phyloP scores from a whole-genome alignment of 345 rosid species.

The Gossypium mustelinum region DNA sequence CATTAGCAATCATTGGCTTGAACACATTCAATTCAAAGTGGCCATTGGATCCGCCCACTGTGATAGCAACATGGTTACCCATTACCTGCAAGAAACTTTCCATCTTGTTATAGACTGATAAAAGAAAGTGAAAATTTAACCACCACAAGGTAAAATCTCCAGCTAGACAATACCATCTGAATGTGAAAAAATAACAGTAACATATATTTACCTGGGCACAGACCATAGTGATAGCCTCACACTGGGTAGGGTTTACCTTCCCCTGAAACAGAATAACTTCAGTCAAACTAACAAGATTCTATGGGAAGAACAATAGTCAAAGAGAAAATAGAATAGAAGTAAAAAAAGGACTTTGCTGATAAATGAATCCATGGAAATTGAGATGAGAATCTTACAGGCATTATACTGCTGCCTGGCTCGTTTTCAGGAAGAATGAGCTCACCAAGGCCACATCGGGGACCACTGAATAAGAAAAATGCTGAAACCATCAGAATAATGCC shows the following conservation, averaged over 20 bases:
- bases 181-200: constrained; percentile 10
- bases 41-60: constrained; percentile 94
- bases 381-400: constrained; percentile 62
- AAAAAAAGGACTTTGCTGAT: background rate
- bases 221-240: constrained; percentile 98
- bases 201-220: constrained; percentile 80
- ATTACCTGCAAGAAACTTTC: constrained; percentile 53
- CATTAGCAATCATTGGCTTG: constrained; percentile 94
- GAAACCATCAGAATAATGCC: constrained; percentile 21
- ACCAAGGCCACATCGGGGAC: constrained; percentile 98
- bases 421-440: constrained; percentile 98
- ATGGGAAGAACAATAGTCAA: constrained; percentile 16
- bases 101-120: background rate
- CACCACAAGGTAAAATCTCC: background rate
- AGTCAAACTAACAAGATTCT: constrained; percentile 10
- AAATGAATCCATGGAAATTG: background rate
- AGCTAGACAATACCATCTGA: constrained; percentile 12
- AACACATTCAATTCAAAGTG: constrained; percentile 92
- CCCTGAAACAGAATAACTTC: constrained; percentile 53
- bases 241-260: constrained; percentile 96
- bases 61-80: constrained; percentile 89
- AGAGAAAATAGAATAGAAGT: background rate
- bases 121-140: constrained; percentile 6
- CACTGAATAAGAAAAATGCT: constrained; percentile 46
- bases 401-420: constrained; percentile 98